Base-by-base conservation (phyloP, 2,329 filamentous ascomycete genomes). In the Lizonia empirigonia region DNA sequence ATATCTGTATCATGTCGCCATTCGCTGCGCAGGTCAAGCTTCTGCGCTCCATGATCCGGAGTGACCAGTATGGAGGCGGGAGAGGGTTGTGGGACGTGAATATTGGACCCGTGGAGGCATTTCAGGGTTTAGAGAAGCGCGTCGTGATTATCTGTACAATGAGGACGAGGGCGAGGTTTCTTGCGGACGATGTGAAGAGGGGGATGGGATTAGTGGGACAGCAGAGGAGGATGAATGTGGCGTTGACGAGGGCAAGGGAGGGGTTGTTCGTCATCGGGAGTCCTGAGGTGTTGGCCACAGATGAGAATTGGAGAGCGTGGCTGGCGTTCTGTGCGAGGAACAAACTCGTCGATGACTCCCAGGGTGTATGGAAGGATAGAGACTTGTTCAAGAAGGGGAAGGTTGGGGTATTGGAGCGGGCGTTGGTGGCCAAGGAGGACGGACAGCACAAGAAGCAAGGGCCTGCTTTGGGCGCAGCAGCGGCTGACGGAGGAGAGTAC, bases 101-200 rank as follows among this genome's bases (percentile, higher is more conserved):
- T 41, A 75, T 78, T 34, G 77, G 77, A 2, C 77, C 77, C 2
- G 60, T 77, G 26, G 77, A 78, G 50, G 76, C 75, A 16, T 78
- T 78, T 40, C 77, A 78, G 52, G 77, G 77, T 0, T 63, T 78
- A 5, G 77, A 79, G 56, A 73, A 68, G 34, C 65, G 74, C 9
- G 71, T 77, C 23, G 71, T 78, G 12, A 75, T 78, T 37, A 58
- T 79, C 6, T 78, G 76, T 52, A 78, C 76, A 2, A 78, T 76
- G 32, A 59, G 76, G 9, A 64, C 70, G 3, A 42, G 73, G 16
- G 48, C 46, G 15, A 53, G 63, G 8, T 75, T 75, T 23, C 29
- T 77, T 10, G 63, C 60, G 1, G 44, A 55, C 8, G 75, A 77
- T 54, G 30, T 35, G 5, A 42, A 59, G 18, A 58, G 62, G 7